Base-by-base conservation (phyloP, 805 yeast genomes). In the Metschnikowia lochheadii region DNA sequence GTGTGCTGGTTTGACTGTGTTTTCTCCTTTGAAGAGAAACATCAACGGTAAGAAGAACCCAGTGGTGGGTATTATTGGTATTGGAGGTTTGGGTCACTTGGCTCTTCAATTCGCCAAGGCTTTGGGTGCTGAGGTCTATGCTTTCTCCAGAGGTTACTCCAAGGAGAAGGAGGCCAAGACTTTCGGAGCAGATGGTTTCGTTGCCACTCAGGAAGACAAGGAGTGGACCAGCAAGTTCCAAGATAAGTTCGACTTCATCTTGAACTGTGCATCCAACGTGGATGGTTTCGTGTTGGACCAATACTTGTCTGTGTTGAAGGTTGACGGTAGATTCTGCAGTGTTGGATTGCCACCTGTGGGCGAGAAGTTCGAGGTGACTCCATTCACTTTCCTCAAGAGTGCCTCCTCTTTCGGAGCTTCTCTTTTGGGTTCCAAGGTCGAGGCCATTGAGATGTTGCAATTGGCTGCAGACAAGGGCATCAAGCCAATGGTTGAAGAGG, bases 1-100 rank as follows among this genome's bases (percentile, higher is more conserved):
- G 70, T 86, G 92, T 72, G 92, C 89, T 49, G 92, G 92, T 49
- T 70, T 84, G 63, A 86, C 92, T 11, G 83, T 81, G 13, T 85
- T 71, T 69, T 78, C 87, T 6, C 92, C 92, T 49, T 66, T 86
- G 57, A 70, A 77, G 51, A 74, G 84, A 65, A 80, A 77, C 49
- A 59, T 56, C 54, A 45, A 49, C 42, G 39, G 47, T 44, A 18
- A 48, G 34, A 46, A 52, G 37, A 48, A 54, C 42, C 59, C 61
- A 6, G 75, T 70, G 35, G 72, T 85, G 38, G 96, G 94, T 48
- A 69, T 81, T 53, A 66, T 79, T 46, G 83, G 83, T 53, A 75
- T 79, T 55, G 83, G 83, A 60, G 83, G 83, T 40, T 69, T 79
- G 56, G 83, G 83, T 31, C 82, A 78, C 63, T 71, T 78, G 75